Base-by-base conservation (phyloP, 2,329 filamentous ascomycete species). In the Monilinia fructicola region DNA sequence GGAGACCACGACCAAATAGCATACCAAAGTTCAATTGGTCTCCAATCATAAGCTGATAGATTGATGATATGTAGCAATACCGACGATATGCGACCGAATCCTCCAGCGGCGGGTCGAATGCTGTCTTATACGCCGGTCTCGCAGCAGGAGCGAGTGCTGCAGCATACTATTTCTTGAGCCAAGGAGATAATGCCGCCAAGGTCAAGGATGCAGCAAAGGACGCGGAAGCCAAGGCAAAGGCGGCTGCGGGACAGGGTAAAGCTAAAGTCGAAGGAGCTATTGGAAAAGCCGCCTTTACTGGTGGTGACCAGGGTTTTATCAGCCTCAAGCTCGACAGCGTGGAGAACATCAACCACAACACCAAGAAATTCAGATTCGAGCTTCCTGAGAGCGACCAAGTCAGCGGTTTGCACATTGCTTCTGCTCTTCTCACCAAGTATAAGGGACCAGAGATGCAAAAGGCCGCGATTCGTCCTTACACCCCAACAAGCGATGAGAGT, bases 381-480 rank as follows among this genome's bases (percentile, higher is more conserved):
- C 87, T 98, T 54, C 91, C 92, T 21, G 91, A 96, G 78, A 83
- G 87, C 70, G 90, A 97, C 77, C 87, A 90, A 79, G 89, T 96
- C 64, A 94, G 91, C 67, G 95, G 95, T 54, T 81, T 99, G 67
- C 80, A 85, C 46, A 82, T 97, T 70, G 88, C 94, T 67, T 97
- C 92, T 85, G 93, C 93, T 55, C 80, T 99, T 73, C 83, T 99
- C 77, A 95, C 95, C 72, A 97, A 96, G 81, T 97, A 88, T 84
- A 92, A 96, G 83, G 88, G 89, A 7, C 85, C 86, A n/a, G 87
- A 88, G 68, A 89, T 87, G 76, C 86, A 92, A 78, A 98, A 98
- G 87, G 84, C 92, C 44, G 89, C 92, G 14, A 86, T 99, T 71
- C 86, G 95, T 70, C 95, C 95, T 9, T 99, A 99, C 81, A 99